A percentile compares a stretch with the other conserved stretches of the same genome.
Conservation (phyloP, 352 stramenopile genomes). For the Phytophthora litchii region DNA sequence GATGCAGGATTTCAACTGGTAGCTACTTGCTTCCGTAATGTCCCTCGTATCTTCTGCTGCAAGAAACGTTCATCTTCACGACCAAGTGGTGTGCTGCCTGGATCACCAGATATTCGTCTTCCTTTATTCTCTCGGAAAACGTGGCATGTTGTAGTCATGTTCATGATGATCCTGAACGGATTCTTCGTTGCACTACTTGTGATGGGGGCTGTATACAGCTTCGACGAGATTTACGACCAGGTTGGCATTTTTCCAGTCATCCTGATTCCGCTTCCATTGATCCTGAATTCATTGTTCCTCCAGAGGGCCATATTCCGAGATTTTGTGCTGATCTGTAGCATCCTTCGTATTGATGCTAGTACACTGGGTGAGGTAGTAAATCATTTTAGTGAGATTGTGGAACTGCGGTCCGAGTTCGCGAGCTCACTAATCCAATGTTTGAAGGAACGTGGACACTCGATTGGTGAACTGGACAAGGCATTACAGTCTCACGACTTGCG, state of each 20-base stretch:
- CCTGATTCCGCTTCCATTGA: slow-evolving; percentile 41
- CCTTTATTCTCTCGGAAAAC: slow-evolving; percentile 62
- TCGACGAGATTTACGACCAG: slow-evolving; percentile 35
- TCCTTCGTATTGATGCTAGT: slow-evolving; percentile 51
- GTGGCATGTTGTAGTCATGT: slow-evolving; percentile 68
- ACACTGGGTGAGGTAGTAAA: slow-evolving; percentile 56
- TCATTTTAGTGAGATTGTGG: slow-evolving; percentile 64
- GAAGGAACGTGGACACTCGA: slow-evolving; percentile 12
- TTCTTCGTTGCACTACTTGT: slow-evolving; percentile 63
- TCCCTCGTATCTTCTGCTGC: slow-evolving; percentile 11
- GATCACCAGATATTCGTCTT: slow-evolving; percentile 18
- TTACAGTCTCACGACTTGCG: slow-evolving; percentile 32
- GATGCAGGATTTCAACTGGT: slow-evolving; percentile 29
- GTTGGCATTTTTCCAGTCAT: slow-evolving; percentile 30
- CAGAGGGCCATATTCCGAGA: slow-evolving; percentile 63
- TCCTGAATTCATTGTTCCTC: slow-evolving; percentile 57
- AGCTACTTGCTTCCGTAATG: slow-evolving; percentile 18
- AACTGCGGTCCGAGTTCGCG: slow-evolving; percentile 56
- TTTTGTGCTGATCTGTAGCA: slow-evolving; percentile 59
- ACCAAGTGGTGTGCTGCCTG: slow-evolving; percentile 11
- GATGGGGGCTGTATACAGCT: slow-evolving; percentile 65
- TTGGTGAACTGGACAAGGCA: slow-evolving; percentile 35
- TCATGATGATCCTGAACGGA: slow-evolving; percentile 64
- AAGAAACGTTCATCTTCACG: slow-evolving; percentile 2
- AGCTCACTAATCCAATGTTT: slow-evolving; percentile 33